Evolutionary conservation across 2,329 filamentous ascomycete species (phyloP), one percentile per base, ranked within the genome.

Genomic region (Aspergillus tamarii): DNA sequence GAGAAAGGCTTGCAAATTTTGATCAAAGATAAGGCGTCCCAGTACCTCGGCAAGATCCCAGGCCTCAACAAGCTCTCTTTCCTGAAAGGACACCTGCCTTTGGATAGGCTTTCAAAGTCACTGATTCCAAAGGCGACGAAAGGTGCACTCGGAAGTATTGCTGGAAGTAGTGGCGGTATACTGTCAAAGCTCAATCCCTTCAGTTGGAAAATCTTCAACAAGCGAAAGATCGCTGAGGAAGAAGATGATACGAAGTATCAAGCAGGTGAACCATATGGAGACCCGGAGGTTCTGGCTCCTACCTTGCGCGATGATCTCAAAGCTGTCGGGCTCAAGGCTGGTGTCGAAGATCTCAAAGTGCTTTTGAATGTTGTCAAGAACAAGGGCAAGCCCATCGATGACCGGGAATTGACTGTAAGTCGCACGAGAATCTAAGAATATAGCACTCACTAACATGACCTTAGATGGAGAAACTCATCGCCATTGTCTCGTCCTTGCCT

Each of bases 301-400:
- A 88, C 93, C 67, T 82, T 82, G 5, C 84, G 86, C 58, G 87
- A 85, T 66, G 91, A 94, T 70, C 91, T 92, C 68, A 82, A 86
- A 64, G 93, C 90, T 90, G 88, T 91, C 19, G 83, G 91, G 28
- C 36, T 65, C 21, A 65, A 62, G 23, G 66, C 83, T 87, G 41
- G 56, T 3, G 41, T 56, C 12, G 59, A 55, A 39, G 63, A 65
- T 21, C 55, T 65, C 23, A 56, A 52, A 19, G 59, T 61, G 34
- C 39, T 65, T 23, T n/a, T 65, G 30, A 41, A 60, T 28, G 39
- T 65, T 30, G 60, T 59, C 19, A 65, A 65, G 43, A 46, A 54
- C 14, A 59, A 62, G 41, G 63, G 60, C 19, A 65, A 63, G 32
- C 63, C 60, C 36, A 59, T 65, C 28, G 53, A 65, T 54, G 63